Base-by-base conservation (phyloP, 176 grass and related monocot genomes). In the Ampelocalamus luodianensis region DNA sequence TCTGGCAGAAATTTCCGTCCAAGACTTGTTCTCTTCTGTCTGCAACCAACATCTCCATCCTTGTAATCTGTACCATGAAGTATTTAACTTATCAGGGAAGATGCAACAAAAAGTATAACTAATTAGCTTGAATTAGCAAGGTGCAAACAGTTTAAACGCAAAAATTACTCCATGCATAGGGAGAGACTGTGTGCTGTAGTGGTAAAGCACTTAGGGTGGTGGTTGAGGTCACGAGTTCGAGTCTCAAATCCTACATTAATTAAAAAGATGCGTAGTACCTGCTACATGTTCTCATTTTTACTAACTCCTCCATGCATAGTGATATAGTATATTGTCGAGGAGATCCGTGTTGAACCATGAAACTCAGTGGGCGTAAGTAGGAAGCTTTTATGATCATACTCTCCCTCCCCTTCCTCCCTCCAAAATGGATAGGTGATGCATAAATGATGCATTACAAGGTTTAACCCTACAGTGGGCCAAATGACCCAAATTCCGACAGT, bases 41-140 rank as follows among this genome's bases (percentile, higher is more conserved):
- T 23, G 69, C 48, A 82, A 77, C 58, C 68, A 90, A 90, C 61
- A 70, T 90, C 61, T 90, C 81, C 91, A 93, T 79, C 78, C 69
- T 87, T 36, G 82, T 53, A 75, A 90, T 82, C 91, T 93, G 88
- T 56, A 74, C 36, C 37, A 83, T 29, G 16, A 79, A 78, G 8
- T 44, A 79, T 46, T 64, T 42, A 82, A 53, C 63, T 22, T 78
- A 61, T 50, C 17, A 78, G 54, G 50, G 34, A 72, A 78, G 58
- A 83, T 43, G 22, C n/a, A 61, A 49, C 10, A 44, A 53, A 14
- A 63, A 51, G 38, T 24, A 64, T 9, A 56, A 60, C 39, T 32
- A 85, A 74, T 40, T 36, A 68, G 22, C 51, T 61, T 48, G 44
- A 67, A 44, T 2, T 68, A 86, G 27, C 40, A 86, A 46, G 17